Base-by-base conservation (phyloP, 148 eudicot species). In the Camellia granthamiana region DNA sequence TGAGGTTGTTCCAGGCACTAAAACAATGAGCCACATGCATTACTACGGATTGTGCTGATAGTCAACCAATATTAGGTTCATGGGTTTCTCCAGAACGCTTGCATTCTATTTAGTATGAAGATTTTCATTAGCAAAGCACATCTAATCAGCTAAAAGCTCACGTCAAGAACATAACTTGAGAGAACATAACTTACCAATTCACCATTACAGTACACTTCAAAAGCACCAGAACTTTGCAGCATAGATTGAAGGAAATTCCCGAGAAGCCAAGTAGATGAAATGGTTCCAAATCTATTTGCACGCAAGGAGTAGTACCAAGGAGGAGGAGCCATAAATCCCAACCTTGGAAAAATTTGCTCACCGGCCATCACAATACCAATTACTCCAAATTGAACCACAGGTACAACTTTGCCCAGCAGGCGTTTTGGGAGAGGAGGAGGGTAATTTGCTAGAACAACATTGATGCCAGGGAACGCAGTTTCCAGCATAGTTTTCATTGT, bases 401-500 rank as follows among this genome's bases (percentile, higher is more conserved):
- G 99, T 13, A 93, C 87, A 77, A 93, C 75, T 86, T 96, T 96
- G 84, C 88, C 85, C 77, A 96, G 85, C 78, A 91, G 56, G 71
- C 99, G 99, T 84, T 96, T 96, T 66, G 98, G 99, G 46, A 96
- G 84, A 73, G 98, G 87, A 68, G 99, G 91, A 51, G 99, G 99
- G 79, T 93, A 86, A 81, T 96, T 96, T 64, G 95, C 99, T 75
- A 96, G 90, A 81, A 84, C 86, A 60, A 92, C 90, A 78, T 91
- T 76, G 76, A 92, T 82, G 67, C 98, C 99, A 59, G 93, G 99
- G 85, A 89, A 91, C 58, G 90, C 90, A 19, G 86, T 77, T 89
- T 96, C 99, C 78, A 96, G 85, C 99, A 96, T 96, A 76, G 92
- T 96, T 80, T 96, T 95, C 94, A 96, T 96, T 10, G 97, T 81